Conservation (phyloP, 345 rosid genomes). For the Euphorbia lathyris region DNA sequence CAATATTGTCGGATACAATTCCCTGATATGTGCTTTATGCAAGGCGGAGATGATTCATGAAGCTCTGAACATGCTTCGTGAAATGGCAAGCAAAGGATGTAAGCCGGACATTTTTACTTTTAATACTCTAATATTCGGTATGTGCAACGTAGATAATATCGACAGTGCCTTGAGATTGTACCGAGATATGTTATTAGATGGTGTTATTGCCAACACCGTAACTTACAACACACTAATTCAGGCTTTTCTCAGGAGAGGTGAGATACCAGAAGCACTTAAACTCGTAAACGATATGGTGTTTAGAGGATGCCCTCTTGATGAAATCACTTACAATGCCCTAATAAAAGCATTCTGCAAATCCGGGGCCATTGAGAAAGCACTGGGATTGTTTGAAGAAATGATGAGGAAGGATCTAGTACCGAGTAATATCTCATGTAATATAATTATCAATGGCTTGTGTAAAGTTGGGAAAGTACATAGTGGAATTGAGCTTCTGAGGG, state of each 20-base stretch:
- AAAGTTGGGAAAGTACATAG: conserved; percentile 52
- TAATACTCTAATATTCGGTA: conserved; percentile 66
- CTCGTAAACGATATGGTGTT: conserved; percentile 77
- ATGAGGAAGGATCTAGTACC: conserved; percentile 48
- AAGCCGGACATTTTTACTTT: conserved; percentile 78
- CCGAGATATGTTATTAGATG: conserved; percentile 67
- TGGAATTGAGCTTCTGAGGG: conserved; percentile 64
- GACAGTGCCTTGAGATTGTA: conserved; percentile 59
- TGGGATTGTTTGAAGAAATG: conserved; percentile 82
- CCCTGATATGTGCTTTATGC: conserved; percentile 59
- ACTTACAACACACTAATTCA: conserved; percentile 74
- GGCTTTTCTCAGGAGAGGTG: conserved; percentile 56
- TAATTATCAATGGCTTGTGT: conserved; percentile 68
- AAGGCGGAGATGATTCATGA: conserved; percentile 48
- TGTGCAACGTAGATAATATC: conserved; percentile 54
- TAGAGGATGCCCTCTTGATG: conserved; percentile 68
- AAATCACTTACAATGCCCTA: conserved; percentile 70
- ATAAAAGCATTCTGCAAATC: conserved; percentile 61
- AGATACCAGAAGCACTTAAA: conserved; percentile 62
- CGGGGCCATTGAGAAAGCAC: conserved; percentile 63
- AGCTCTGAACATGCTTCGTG: conserved; percentile 49
- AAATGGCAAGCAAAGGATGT: conserved; percentile 75
- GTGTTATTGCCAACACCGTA: conserved; percentile 72
- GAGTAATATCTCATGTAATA: conserved; percentile 65
- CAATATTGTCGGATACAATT: conserved; percentile 77